Conservation (phyloP, 1,284 basidiomycete genomes). For the Afroboletus lepidellus region DNA sequence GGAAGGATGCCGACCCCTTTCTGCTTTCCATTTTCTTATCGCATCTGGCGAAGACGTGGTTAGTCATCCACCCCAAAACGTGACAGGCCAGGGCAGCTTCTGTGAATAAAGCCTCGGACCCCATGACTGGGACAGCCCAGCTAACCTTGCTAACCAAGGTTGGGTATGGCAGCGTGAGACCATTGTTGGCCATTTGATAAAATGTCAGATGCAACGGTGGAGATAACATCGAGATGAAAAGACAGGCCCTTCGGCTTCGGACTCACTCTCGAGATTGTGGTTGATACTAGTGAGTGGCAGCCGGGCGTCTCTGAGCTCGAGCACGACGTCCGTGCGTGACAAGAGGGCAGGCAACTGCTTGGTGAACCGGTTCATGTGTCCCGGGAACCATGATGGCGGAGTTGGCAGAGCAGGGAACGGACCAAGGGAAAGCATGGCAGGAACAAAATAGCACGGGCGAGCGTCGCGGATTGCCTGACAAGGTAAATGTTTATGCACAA, state of each 20-base stretch:
- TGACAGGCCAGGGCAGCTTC: slow-evolving; percentile 9
- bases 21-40: slow-evolving; percentile 60
- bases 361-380: slow-evolving; percentile 93
- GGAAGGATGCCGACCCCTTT: slow-evolving; percentile 53
- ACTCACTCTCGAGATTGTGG: slow-evolving; percentile 76
- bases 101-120: slow-evolving; percentile 9
- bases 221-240: slow-evolving; percentile 2
- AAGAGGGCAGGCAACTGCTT: slow-evolving; percentile 76
- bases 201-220: slow-evolving; percentile 4
- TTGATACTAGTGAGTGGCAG: slow-evolving; percentile 95
- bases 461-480: slow-evolving; percentile 12
- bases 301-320: slow-evolving; percentile 92
- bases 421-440: slow-evolving; percentile 43
- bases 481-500: slow-evolving; percentile 12
- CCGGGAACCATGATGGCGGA: slow-evolving; percentile 95
- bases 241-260: background rate
- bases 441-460: slow-evolving; percentile 7
- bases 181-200: slow-evolving; percentile 3
- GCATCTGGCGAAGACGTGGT: slow-evolving; percentile 43
- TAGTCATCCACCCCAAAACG: slow-evolving; percentile 21
- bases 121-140: slow-evolving; percentile 8
- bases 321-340: slow-evolving; percentile 83
- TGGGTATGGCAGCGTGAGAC: slow-evolving; percentile 24
- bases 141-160: slow-evolving; percentile 9
- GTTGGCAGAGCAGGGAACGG: slow-evolving; percentile 58